A percentile compares a stretch with the other conserved stretches of the same genome.
phyloP scores from a whole-genome alignment of 2,329 filamentous ascomycete species.

The Alternaria infectoria region DNA sequence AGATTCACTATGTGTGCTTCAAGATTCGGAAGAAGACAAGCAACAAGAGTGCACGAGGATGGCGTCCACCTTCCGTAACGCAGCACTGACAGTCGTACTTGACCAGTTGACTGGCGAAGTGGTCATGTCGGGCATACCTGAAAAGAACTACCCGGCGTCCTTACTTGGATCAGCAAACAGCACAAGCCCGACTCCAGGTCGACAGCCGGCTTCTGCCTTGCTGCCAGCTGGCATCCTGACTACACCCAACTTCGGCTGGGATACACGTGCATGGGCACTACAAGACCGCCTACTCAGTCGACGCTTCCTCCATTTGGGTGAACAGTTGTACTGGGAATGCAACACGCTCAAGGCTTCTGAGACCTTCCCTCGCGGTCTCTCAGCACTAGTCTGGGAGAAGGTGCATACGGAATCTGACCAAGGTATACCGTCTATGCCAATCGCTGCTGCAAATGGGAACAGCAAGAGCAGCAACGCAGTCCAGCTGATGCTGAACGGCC shows the following conservation, averaged over 20 bases:
- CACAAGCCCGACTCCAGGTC: not conserved
- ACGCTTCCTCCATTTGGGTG: slow-evolving; percentile 41
- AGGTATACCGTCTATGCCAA: not conserved
- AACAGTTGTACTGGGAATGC: slow-evolving; percentile 49
- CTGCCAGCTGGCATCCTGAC: slow-evolving; percentile 21
- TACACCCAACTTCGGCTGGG: slow-evolving; percentile 37
- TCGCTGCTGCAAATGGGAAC: not conserved
- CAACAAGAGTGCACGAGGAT: slow-evolving; percentile 38
- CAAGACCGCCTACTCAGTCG: slow-evolving; percentile 47
- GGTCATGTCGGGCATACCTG: not conserved
- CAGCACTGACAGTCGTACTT: slow-evolving; percentile 40
- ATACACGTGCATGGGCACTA: slow-evolving; percentile 45
- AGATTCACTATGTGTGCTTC: slow-evolving; percentile 44
- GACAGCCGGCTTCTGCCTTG: slow-evolving; percentile 15
- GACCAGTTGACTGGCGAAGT: slow-evolving; percentile 17
- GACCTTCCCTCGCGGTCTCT: slow-evolving; percentile 43
- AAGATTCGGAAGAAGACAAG: slow-evolving; percentile 42
- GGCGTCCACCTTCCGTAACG: slow-evolving; percentile 45
- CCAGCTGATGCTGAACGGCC: not conserved
- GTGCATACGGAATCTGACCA: slow-evolving; percentile 30
- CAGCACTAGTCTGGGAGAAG: slow-evolving; percentile 47
- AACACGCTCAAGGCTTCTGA: slow-evolving; percentile 46
- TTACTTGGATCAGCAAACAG: not conserved
- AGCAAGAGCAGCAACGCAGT: not conserved
- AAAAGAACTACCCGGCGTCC: not conserved